Conservation (phyloP, 768 basidiomycete genomes). For the Kockovaella imperatae region DNA sequence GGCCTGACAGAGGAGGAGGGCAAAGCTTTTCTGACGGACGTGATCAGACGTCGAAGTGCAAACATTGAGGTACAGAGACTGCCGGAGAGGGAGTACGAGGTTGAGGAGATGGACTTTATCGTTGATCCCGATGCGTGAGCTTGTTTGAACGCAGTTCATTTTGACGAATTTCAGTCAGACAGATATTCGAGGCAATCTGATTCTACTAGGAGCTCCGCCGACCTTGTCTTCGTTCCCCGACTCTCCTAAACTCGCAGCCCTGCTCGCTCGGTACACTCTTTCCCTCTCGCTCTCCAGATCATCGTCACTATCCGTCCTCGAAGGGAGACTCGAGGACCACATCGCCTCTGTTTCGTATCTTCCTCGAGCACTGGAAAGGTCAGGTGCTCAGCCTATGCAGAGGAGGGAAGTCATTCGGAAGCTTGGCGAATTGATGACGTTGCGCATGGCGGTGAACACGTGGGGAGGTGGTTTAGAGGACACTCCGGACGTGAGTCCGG, state of each 20-base stretch:
- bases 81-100: constrained; percentile 57
- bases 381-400: constrained; percentile 74
- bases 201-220: constrained; percentile 69
- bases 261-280: constrained; percentile 81
- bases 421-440: constrained; percentile 81
- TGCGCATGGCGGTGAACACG: constrained; percentile 84
- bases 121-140: constrained; percentile 79
- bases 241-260: constrained; percentile 55
- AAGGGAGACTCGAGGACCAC: constrained; percentile 73
- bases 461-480: constrained; percentile 43
- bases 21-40: constrained; percentile 56
- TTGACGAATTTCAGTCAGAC: too few relatives aligned
- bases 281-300: constrained; percentile 87
- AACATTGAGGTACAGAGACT: constrained; percentile 61
- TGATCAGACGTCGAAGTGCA: constrained; percentile 52
- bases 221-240: constrained; percentile 53
- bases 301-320: constrained; percentile 77
- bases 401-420: constrained; percentile 81
- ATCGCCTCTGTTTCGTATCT: constrained; percentile 72
- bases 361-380: constrained; percentile 65
- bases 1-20: constrained; percentile 72
- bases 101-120: constrained; percentile 87
- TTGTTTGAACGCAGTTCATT: too few relatives aligned
- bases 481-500: constrained; percentile 37
- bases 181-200: constrained; percentile 81